Percentiles rank a stretch among this genome's conserved stretches.
Evolutionary conservation across 2,329 filamentous ascomycete species (phyloP).

Genomic region (Penicillium sp.): DNA sequence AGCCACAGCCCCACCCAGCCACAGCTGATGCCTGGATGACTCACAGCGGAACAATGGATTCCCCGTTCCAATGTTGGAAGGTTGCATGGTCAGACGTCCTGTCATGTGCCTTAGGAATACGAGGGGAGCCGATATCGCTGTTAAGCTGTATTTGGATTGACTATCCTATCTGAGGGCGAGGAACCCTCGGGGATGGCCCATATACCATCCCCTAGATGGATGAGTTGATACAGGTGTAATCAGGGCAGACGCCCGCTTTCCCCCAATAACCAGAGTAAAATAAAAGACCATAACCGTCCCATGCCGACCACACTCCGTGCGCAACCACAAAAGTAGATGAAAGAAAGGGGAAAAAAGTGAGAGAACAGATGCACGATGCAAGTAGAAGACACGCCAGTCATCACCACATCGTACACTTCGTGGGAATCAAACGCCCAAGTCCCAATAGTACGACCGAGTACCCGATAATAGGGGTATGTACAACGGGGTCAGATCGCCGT

Average conservation of each 20-base stretch:
- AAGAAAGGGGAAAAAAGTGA: constrained; percentile 17
- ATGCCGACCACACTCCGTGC: constrained; percentile 28
- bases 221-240: constrained; percentile 10
- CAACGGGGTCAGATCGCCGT: constrained; percentile 20
- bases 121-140: constrained; percentile 2
- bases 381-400: constrained; percentile 14
- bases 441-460: constrained; percentile 16
- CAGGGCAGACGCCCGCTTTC: constrained; percentile 3
- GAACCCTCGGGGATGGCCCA: neutral
- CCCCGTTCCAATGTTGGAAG: no score
- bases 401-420: constrained; percentile 24
- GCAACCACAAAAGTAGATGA: constrained; percentile 16
- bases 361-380: constrained; percentile 19
- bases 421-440: constrained; percentile 12
- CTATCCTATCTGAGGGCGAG: constrained; percentile 5
- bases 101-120: constrained; percentile 1
- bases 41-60: neutral
- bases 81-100: neutral
- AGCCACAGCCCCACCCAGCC: neutral
- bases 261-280: constrained; percentile 9
- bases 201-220: constrained; percentile 8
- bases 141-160: constrained; percentile 7
- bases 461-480: constrained; percentile 19
- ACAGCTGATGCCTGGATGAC: neutral
- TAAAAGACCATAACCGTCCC: constrained; percentile 21